Percentiles rank a stretch among this genome's conserved stretches.
phyloP scores from a whole-genome alignment of 2,329 filamentous ascomycete genomes.

The Fusarium sp. region DNA sequence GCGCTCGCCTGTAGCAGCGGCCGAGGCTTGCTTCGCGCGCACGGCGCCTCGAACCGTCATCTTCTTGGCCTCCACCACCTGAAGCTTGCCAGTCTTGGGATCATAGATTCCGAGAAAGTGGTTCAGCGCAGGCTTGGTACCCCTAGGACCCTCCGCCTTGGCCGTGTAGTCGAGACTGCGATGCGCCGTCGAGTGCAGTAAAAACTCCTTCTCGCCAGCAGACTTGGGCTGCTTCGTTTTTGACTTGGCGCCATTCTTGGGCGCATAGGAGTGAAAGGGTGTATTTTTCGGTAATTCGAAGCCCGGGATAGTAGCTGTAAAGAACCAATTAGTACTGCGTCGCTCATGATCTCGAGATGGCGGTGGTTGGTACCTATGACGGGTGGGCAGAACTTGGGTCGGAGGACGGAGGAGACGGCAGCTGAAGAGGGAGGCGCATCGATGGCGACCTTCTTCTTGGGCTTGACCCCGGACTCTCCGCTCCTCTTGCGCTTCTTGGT shows the following conservation, averaged over 20 bases:
- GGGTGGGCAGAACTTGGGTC: constrained; percentile 61
- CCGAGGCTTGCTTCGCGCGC: constrained; percentile 64
- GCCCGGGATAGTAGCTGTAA: constrained; percentile 51
- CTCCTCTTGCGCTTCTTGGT: constrained; percentile 67
- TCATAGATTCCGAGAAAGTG: constrained; percentile 76
- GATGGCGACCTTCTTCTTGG: constrained; percentile 65
- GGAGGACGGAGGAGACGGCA: constrained; percentile 60
- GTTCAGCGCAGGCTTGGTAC: constrained; percentile 58
- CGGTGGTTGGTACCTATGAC: constrained; percentile 59
- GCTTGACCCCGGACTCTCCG: constrained; percentile 53
- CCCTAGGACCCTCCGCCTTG: constrained; percentile 57
- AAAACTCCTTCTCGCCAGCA: constrained; percentile 59
- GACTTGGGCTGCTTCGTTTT: constrained; percentile 55
- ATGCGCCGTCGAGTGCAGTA: constrained; percentile 69
- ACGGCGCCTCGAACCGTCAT: constrained; percentile 71
- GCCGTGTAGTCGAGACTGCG: constrained; percentile 70
- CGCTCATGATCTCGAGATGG: background rate
- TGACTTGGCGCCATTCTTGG: constrained; percentile 48
- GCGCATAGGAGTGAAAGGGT: constrained; percentile 63
- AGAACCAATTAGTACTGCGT: constrained; percentile 38
- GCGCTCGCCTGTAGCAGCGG: constrained; percentile 56
- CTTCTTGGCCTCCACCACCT: constrained; percentile 73
- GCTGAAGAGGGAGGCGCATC: constrained; percentile 55
- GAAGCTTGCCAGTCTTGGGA: constrained; percentile 67
- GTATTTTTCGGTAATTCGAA: constrained; percentile 50